Conservation (phyloP, 2,329 filamentous ascomycete genomes). For the Phialocephala sp. region DNA sequence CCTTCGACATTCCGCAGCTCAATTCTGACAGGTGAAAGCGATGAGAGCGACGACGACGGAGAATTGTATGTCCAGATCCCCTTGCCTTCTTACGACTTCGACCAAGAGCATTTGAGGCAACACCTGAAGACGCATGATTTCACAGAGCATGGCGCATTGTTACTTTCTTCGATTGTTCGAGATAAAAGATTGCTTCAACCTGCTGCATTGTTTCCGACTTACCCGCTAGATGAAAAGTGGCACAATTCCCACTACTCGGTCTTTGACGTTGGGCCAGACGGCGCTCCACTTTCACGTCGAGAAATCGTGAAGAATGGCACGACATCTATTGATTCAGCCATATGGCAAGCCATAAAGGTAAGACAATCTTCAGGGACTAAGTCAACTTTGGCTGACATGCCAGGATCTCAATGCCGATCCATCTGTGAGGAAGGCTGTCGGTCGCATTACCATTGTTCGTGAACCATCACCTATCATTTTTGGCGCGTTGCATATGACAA, state of each 20-base stretch:
- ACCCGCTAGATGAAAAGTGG: conserved; percentile 30
- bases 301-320: conserved; percentile 30
- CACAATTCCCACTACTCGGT: conserved; percentile 40
- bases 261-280: conserved; percentile 38
- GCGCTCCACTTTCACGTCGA: conserved; percentile 34
- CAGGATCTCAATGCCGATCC: conserved; percentile 36
- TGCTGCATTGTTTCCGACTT: conserved; percentile 30
- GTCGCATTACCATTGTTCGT: conserved; percentile 53
- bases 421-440: conserved; percentile 31
- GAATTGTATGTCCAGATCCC: conserved; percentile 48
- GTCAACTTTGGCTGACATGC: not conserved
- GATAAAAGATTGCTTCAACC: conserved; percentile 32
- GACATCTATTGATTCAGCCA: conserved; percentile 35
- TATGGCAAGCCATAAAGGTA: conserved; percentile 37
- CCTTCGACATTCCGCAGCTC: conserved; percentile 30
- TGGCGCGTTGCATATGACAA: conserved; percentile 62
- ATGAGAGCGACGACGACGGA: conserved; percentile 46
- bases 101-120: conserved; percentile 50
- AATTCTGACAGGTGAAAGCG: conserved; percentile 43
- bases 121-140: conserved; percentile 52
- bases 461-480: conserved; percentile 66
- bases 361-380: not conserved
- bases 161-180: conserved; percentile 44
- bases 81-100: conserved; percentile 47
- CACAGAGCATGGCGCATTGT: conserved; percentile 47